Evolutionary conservation across 257 asterid genomes (phyloP), one percentile per base, ranked within the genome.

Genomic region (Linderniella brevidens): DNA sequence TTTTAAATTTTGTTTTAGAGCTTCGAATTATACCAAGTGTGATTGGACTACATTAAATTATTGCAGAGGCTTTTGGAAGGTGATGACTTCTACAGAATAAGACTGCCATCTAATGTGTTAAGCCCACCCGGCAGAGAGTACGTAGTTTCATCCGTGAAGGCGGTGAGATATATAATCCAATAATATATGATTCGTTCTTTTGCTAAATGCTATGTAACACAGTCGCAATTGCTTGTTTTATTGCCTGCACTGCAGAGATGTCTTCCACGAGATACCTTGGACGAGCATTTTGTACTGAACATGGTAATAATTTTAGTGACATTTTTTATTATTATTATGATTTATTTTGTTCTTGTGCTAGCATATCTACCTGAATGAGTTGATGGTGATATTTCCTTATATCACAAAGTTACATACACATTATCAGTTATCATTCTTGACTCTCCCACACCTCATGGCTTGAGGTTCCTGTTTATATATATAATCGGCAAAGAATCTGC

Each of bases 221-320:
- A 38, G 9, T 36, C 56, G 35, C 46, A 54, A 45, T 46, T 39
- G 9, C 43, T 9, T n/a, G 11, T 53, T 25, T 17, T 48, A 54
- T 55, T 15, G 17, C 48, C 17, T 32, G 51, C 47, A 41, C 39
- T 54, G 35, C 93, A 90, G 99, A 77, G 99, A 64, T 90, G 96
- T 61, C 96, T 85, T 51, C 79, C 84, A 16, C 80, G 77, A 59
- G 82, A 79, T 59, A 79, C 78, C 53, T 66, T 90, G 92, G 99
- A 85, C 46, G 99, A 90, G 72, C 93, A 79, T 73, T 72, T 90
- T 55, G 74, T 77, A 63, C 73, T 90, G 54, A 90, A 81, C 76
- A 66, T 76, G 99, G 99, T 90, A 90, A 71, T 60, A 25, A 25
- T 3, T 25, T 25, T 25, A 25, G 32, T 25, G 3, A 25, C 6